These are phyloP conservation scores for Stentor roeselii DNA, from an alignment of 73 alveolate genomes.

Conservation along the genomic window DNA sequence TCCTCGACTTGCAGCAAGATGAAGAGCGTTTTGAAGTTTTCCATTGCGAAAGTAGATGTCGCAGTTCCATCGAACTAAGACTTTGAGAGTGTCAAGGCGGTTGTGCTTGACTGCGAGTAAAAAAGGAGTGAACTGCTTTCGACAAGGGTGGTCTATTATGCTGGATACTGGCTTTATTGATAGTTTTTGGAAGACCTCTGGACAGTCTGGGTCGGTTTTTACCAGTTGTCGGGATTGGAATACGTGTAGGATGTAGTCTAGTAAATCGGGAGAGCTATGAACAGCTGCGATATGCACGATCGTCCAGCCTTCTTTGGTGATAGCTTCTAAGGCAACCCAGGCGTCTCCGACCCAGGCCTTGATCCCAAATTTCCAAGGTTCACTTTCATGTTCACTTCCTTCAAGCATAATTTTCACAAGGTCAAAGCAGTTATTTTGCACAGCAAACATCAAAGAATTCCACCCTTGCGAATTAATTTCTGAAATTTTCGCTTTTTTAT, in stretches of 20 bases:
- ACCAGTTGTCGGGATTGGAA: background rate
- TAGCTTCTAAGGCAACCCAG: conserved; percentile 9
- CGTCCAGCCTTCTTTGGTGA: conserved; percentile 19
- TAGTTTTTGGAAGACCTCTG: background rate
- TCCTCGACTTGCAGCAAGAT: conserved; percentile 16
- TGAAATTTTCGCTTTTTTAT: background rate
- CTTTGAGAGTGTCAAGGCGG: background rate
- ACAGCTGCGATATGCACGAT: conserved; percentile 19
- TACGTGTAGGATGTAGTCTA: background rate
- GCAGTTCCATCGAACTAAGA: background rate
- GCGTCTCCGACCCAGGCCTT: background rate
- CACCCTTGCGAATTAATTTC: background rate
- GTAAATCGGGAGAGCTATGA: background rate
- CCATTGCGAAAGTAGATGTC: conserved; percentile 15
- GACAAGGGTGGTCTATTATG: background rate
- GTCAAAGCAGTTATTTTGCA: background rate
- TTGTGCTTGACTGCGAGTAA: conserved; percentile 21
- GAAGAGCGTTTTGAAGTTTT: conserved; percentile 25
- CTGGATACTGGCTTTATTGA: background rate
- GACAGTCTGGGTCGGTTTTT: background rate
- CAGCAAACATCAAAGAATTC: conserved; percentile 10
- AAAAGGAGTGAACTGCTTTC: conserved; percentile 8
- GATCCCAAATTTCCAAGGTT: background rate
- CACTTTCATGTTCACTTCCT: conserved; percentile 17
- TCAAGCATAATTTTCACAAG: background rate